These are phyloP conservation scores for Geum urbanum DNA, from an alignment of 306 rosid species.

Conservation along the genomic window DNA sequence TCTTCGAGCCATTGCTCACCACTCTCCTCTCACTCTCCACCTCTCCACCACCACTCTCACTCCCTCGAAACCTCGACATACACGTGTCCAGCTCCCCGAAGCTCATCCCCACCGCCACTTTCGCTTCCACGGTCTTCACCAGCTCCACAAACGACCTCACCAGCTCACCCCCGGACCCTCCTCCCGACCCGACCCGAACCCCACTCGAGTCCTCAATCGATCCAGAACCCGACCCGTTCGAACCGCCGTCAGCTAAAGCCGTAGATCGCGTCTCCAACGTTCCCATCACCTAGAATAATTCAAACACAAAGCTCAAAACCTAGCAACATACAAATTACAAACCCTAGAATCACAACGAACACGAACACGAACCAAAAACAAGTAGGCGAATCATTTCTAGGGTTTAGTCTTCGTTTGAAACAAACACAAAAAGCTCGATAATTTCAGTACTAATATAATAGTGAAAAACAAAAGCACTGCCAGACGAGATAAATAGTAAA, in stretches of 20 bases:
- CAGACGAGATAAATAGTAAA: constrained; percentile 7
- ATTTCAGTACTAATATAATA: constrained; percentile 15
- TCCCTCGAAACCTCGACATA: constrained; percentile 33
- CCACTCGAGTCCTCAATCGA: constrained; percentile 18
- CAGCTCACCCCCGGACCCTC: constrained; percentile 18
- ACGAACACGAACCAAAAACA: background rate
- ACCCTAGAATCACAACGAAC: constrained; percentile 10
- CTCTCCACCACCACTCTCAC: constrained; percentile 27
- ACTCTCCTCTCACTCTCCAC: constrained; percentile 20
- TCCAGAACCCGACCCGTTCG: constrained; percentile 26
- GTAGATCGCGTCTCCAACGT: constrained; percentile 40
- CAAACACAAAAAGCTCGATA: constrained; percentile 6
- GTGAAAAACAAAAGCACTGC: constrained; percentile 10
- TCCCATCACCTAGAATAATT: constrained; percentile 46
- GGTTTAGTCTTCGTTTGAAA: constrained; percentile 29
- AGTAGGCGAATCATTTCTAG: constrained; percentile 24
- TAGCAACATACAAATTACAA: background rate
- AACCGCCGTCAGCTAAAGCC: constrained; percentile 17
- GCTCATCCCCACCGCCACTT: constrained; percentile 22
- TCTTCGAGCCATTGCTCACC: constrained; percentile 5
- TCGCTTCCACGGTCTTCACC: constrained; percentile 33
- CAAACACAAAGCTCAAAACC: constrained; percentile 25
- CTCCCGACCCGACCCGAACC: constrained; percentile 7
- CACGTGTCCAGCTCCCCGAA: constrained; percentile 28
- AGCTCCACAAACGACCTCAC: constrained; percentile 26